Base-by-base conservation (phyloP, 805 yeast species). In the Saccharomycopsis guyanensis region DNA sequence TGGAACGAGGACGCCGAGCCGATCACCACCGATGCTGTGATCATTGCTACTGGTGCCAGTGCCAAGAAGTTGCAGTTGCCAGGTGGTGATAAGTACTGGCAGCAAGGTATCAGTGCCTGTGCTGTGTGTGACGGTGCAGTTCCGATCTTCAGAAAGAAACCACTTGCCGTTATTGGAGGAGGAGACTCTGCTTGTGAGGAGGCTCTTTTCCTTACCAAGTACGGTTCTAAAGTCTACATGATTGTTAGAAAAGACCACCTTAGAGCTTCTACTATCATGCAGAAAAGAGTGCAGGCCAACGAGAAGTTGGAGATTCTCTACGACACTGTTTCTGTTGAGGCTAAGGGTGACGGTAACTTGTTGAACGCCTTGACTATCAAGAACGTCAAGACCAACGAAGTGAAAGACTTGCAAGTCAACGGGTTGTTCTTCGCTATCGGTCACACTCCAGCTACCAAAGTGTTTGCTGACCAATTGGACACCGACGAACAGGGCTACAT, bases 101-200 rank as follows among this genome's bases (percentile, higher is more conserved):
- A 93, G 73, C 84, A 83, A 65, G 99, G 99, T 66, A 93, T 93
- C 56, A 86, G 96, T 57, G 99, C 99, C 15, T 93, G 99, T 74
- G 99, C 99, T 35, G 98, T 93, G 53, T 93, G 99, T 71, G 99
- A 93, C 65, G 99, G 99, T 68, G 99, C 99, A 29, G 95, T 93
- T 42, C 99, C 99, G 58, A 89, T 93, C 58, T 93, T 93, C 74
- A 86, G 97, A 75, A 85, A 93, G 75, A 85, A 88, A 69, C 97
- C 98, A 34, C 77, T 93, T 64, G 97, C 96, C 22, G 99, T 93
- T 48, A 73, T 93, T 56, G 99, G 99, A 51, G 99, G 99, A 56
- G 99, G 99, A 66, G 99, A 93, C 69, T 88, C 97, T 56, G 99
- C 99, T 16, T 95, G 97, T 68, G 99, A 93, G 72, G 99, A 93